Percentiles rank a stretch among this genome's conserved stretches.
Conservation (phyloP, 345 rosid species). For the Sapria himalayana region DNA sequence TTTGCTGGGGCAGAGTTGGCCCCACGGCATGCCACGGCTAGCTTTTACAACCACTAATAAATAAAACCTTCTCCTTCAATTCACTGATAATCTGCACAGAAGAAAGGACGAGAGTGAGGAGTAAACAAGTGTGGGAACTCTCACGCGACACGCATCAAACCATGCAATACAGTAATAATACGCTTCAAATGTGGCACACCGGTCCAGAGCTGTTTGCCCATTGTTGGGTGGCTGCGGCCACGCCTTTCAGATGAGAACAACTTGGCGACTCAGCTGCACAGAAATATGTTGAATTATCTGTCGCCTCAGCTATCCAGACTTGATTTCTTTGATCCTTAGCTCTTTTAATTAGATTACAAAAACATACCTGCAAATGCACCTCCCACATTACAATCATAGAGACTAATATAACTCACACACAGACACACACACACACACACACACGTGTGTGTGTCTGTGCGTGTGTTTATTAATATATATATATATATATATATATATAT, state of each 20-base stretch:
- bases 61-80: constrained; percentile 33
- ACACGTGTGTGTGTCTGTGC: too few species aligned
- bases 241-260: constrained; percentile 47
- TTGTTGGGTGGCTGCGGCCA: constrained; percentile 21
- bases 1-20: too few species aligned
- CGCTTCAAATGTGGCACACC: constrained; percentile 18
- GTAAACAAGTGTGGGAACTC: neutral
- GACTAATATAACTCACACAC: too few species aligned
- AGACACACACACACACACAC: too few species aligned
- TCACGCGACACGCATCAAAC: constrained; percentile 3
- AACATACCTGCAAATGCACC: constrained; percentile 53
- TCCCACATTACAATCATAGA: too few species aligned
- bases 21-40: constrained; percentile 8
- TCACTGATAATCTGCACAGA: constrained; percentile 28
- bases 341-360: constrained; percentile 60
- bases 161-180: neutral
- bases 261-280: constrained; percentile 21
- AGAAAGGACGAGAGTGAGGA: constrained; percentile 3
- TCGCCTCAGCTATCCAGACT: constrained; percentile 72
- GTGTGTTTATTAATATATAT: too few species aligned
- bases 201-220: constrained; percentile 51
- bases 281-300: constrained; percentile 53
- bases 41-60: constrained; percentile 21
- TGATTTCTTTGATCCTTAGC: constrained; percentile 47
- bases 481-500: too few species aligned